A percentile compares a stretch with the other conserved stretches of the same genome.
These are phyloP conservation scores for Orbilia oligospora DNA, from an alignment of 2,329 filamentous ascomycete species.

Conservation along the genomic window DNA sequence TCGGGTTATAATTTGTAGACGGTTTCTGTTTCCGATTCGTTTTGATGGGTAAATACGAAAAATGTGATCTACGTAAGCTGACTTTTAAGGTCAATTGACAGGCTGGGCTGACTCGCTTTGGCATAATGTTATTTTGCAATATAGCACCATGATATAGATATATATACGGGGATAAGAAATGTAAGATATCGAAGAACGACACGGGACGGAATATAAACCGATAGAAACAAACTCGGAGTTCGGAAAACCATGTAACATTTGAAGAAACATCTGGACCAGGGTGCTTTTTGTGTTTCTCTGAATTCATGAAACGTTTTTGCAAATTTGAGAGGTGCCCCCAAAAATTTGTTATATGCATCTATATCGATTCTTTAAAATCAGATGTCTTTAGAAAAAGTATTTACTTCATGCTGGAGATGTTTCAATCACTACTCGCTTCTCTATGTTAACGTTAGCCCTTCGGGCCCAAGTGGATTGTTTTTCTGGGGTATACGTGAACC, in stretches of 20 bases:
- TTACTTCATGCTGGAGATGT: not conserved
- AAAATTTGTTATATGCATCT: not conserved
- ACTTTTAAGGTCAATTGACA: not conserved
- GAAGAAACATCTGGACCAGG: not conserved
- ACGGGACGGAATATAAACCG: slow-evolving; percentile 5
- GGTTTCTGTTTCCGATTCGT: slow-evolving; percentile 16
- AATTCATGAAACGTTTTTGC: not conserved
- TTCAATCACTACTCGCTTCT: not conserved
- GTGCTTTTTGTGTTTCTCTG: not conserved
- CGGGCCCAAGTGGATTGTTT: not conserved
- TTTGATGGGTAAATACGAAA: not conserved
- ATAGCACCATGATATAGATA: no score
- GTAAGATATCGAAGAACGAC: not conserved
- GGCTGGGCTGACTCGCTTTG: slow-evolving; percentile 1
- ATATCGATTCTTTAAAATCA: not conserved
- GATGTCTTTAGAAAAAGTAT: not conserved
- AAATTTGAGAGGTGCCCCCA: not conserved
- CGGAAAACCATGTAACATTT: not conserved
- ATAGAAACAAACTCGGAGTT: not conserved
- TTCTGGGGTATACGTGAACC: not conserved
- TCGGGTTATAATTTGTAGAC: slow-evolving; percentile 4
- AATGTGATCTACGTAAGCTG: slow-evolving; percentile 17
- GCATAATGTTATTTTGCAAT: slow-evolving; percentile 2
- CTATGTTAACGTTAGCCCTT: not conserved
- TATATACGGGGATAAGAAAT: not conserved